Base-by-base conservation (phyloP, 768 basidiomycete genomes). In the Boletus tylopilopsis region DNA sequence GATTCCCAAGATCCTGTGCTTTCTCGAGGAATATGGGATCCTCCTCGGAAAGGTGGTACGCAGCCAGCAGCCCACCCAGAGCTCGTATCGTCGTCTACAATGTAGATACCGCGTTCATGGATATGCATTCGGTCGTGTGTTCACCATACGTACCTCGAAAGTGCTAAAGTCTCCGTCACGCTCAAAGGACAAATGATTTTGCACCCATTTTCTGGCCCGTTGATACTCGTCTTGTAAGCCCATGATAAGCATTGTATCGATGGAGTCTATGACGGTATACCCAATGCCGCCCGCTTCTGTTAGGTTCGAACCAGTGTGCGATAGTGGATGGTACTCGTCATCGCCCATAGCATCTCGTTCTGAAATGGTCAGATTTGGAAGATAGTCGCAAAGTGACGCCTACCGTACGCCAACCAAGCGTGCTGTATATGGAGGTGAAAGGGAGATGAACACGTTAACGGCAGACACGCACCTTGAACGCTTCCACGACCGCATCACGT, bases 261-360 rank as follows among this genome's bases (percentile, higher is more conserved):
- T 75, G 0, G 89, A 84, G 61, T 96, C 94, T 47, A 87, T 78
- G 38, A 98, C 85, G 32, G 85, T 90, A 64, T 93, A 94, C 21
- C 93, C 93, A 44, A 96, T 85, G 13, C 90, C 85, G 32, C 90
- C 91, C 2, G 82, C 84, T 5, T 69, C 57, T 0, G 88, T 86
- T 24, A 98, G 75, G 65, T 98, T 93, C 9, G 80, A 78, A 5
- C 94, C 94, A 23, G 68, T 70, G 42, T 76, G 76, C 45, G 78
- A 78, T 21, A 98, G 76, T 0, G 94, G 94, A 60, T 95, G 91
- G 60, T 92, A 96, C 66, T 95, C 90, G 71, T 96, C 93, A 48
- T 78, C 78, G 2, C 94, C 94, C 82, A 91, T 93, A 2, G 94
- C 94, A 64, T 96, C 84, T 39, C 81, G 72, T 71, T 93, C 92